Evolutionary conservation across 2,329 filamentous ascomycete species (phyloP).

Genomic region (Ophiostoma triangulosporum): DNA sequence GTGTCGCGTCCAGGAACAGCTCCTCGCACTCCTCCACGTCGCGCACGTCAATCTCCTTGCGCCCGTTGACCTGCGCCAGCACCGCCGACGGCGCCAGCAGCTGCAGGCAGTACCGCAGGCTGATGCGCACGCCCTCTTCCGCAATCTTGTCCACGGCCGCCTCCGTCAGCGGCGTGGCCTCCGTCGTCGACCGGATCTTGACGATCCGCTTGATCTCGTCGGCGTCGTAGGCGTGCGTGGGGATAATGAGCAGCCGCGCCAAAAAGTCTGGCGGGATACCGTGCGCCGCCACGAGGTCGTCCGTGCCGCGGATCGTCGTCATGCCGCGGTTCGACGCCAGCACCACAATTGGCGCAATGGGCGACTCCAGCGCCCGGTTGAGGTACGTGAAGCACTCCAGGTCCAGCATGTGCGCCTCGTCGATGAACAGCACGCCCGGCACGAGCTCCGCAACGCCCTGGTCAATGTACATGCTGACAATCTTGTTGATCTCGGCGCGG

Average conservation of each 20-base stretch:
- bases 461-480: constrained; percentile 97
- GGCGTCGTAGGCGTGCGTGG: constrained; percentile 76
- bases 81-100: constrained; percentile 60
- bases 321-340: constrained; percentile 93
- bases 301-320: constrained; percentile 80
- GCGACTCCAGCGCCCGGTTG: constrained; percentile 91
- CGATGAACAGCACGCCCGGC: constrained; percentile 96
- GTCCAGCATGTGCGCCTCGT: constrained; percentile 99
- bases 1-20: constrained; percentile 68
- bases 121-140: constrained; percentile 76
- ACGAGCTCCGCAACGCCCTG: constrained; percentile 95
- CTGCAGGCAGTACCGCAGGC: constrained; percentile 84
- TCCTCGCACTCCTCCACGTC: constrained; percentile 74
- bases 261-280: constrained; percentile 91
- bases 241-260: constrained; percentile 86
- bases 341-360: constrained; percentile 92
- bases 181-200: constrained; percentile 66
- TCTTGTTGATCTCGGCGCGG: constrained; percentile 93
- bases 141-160: constrained; percentile 78
- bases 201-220: constrained; percentile 92
- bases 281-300: constrained; percentile 72
- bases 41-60: constrained; percentile 59
- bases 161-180: constrained; percentile 66
- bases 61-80: constrained; percentile 71
- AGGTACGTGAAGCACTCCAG: constrained; percentile 98